These are phyloP conservation scores for Hylodesmum podocarpum DNA, from an alignment of 306 rosid species.

Conservation along the genomic window DNA sequence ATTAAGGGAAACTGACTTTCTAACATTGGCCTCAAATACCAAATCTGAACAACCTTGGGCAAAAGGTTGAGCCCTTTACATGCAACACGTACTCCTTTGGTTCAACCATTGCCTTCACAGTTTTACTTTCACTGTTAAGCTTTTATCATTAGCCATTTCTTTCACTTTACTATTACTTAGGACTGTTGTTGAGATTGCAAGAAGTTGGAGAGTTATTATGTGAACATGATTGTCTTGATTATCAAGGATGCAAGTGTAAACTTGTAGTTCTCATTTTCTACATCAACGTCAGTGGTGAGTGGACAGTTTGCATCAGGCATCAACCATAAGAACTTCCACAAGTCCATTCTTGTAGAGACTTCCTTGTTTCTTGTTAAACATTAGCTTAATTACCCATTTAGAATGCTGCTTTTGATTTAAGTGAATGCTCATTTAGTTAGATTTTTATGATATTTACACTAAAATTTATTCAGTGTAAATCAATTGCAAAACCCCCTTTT, in stretches of 20 bases:
- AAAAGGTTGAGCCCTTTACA: not conserved
- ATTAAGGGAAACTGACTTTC: conserved; percentile 8
- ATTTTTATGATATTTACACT: too few species aligned
- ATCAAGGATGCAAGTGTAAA: not conserved
- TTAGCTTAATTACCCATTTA: not conserved
- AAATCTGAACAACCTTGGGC: conserved; percentile 21
- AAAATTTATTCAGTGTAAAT: conserved; percentile 52
- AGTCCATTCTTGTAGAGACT: not conserved
- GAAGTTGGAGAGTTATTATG: not conserved
- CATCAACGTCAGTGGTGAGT: not conserved
- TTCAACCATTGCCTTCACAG: not conserved
- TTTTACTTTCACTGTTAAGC: not conserved
- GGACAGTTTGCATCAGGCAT: not conserved
- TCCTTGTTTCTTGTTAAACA: not conserved
- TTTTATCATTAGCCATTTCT: not conserved
- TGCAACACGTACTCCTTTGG: conserved; percentile 11
- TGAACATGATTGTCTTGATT: not conserved
- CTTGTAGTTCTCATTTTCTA: not conserved
- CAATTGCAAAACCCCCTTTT: conserved; percentile 54
- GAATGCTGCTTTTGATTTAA: not conserved
- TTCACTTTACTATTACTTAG: not conserved
- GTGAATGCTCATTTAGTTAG: not conserved
- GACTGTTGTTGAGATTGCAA: not conserved
- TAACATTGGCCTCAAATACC: conserved; percentile 1
- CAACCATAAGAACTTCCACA: not conserved